These are phyloP conservation scores for Calycina herbarum DNA, from an alignment of 2,329 filamentous ascomycete genomes.

Conservation along the genomic window DNA sequence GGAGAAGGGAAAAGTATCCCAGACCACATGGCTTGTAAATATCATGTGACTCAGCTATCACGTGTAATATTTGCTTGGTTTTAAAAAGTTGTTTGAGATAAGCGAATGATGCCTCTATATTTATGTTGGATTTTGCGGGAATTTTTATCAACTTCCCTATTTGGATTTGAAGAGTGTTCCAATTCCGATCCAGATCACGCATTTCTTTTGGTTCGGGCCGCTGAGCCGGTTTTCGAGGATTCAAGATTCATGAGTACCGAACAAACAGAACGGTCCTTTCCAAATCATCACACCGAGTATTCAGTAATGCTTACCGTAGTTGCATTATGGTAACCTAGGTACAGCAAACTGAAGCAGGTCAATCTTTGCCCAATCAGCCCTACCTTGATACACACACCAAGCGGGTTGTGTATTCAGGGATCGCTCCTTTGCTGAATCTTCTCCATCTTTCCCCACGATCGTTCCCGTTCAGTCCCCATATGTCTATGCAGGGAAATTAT, in stretches of 20 bases:
- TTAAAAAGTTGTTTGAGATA: neutral
- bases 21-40: too few relatives aligned
- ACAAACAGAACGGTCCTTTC: neutral
- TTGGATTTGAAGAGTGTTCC: neutral
- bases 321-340: neutral
- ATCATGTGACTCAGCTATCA: neutral
- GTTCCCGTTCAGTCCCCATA: neutral
- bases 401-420: neutral
- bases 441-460: conserved; percentile 7
- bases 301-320: neutral
- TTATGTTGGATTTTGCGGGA: neutral
- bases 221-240: neutral
- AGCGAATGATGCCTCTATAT: neutral
- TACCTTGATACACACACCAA: neutral
- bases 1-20: too few relatives aligned
- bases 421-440: neutral
- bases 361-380: neutral
- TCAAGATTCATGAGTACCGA: neutral
- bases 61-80: neutral
- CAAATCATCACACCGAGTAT: conserved; percentile 3
- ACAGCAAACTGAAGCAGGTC: neutral
- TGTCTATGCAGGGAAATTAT: neutral
- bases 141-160: neutral
- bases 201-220: neutral
- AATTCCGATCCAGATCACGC: neutral